Percentiles rank a stretch among this genome's conserved stretches.
These are phyloP conservation scores for Amylostereum areolatum DNA, from an alignment of 1,284 basidiomycete genomes.

Conservation along the genomic window DNA sequence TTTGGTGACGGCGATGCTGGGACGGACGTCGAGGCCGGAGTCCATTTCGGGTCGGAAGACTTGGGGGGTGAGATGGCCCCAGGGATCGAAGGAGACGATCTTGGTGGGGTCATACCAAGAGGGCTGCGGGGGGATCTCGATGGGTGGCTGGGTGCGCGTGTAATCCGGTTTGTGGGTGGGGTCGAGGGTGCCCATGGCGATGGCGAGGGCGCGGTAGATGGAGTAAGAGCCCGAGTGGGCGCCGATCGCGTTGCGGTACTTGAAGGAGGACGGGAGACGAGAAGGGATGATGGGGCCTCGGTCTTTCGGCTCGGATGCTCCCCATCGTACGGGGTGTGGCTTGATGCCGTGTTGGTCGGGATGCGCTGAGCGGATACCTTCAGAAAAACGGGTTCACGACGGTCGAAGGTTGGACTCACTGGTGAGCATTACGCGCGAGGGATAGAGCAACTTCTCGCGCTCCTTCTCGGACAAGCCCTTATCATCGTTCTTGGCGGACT, in stretches of 20 bases:
- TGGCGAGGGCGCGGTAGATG: conserved; percentile 89
- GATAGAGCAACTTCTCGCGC: conserved; percentile 68
- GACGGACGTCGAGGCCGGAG: conserved; percentile 73
- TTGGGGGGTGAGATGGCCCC: conserved; percentile 85
- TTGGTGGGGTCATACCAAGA: conserved; percentile 78
- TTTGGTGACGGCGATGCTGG: conserved; percentile 87
- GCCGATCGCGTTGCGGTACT: conserved; percentile 89
- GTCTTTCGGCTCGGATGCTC: conserved; percentile 54
- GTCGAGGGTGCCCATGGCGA: conserved; percentile 85
- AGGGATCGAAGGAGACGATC: conserved; percentile 95
- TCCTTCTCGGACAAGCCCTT: conserved; percentile 46
- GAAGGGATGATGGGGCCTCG: conserved; percentile 91
- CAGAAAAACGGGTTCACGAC: not conserved
- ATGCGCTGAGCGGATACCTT: conserved; percentile 41
- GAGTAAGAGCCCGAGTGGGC: conserved; percentile 93
- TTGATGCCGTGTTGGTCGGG: conserved; percentile 70
- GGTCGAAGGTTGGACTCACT: conserved; percentile 41
- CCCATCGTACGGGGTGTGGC: conserved; percentile 82
- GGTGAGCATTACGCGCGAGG: conserved; percentile 74
- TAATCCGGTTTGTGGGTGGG: conserved; percentile 87
- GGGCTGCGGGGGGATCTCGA: conserved; percentile 76
- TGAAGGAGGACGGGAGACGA: conserved; percentile 79
- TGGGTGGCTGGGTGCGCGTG: conserved; percentile 84
- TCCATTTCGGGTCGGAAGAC: conserved; percentile 70
- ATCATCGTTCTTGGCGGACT: conserved; percentile 12